These are phyloP conservation scores for Colletotrichum musae DNA, from an alignment of 2,329 filamentous ascomycete genomes.

Conservation along the genomic window DNA sequence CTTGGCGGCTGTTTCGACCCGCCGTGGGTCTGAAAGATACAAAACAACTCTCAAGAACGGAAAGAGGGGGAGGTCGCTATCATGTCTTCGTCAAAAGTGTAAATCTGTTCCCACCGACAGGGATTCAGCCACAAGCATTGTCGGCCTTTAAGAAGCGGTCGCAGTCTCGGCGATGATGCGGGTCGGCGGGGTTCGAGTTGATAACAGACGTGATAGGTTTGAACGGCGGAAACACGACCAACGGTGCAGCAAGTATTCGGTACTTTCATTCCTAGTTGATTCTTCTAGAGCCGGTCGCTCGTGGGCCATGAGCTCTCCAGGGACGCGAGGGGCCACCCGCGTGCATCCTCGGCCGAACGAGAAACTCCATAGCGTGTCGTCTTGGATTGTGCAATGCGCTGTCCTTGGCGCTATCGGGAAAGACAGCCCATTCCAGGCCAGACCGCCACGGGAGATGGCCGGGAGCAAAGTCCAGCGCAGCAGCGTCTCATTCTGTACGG, in stretches of 20 bases:
- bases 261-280: slow-evolving; percentile 2
- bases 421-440: neutral
- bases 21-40: slow-evolving; percentile 4
- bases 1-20: slow-evolving; percentile 19
- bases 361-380: slow-evolving; percentile 3
- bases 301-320: neutral
- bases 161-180: slow-evolving; percentile 27
- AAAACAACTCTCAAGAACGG: neutral
- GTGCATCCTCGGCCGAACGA: slow-evolving; percentile 17
- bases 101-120: neutral
- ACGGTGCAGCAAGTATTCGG: slow-evolving; percentile 6
- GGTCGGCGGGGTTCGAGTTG: slow-evolving; percentile 13
- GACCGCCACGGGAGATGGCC: slow-evolving; percentile 5
- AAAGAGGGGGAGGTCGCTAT: neutral
- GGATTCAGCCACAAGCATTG: neutral
- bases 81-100: neutral
- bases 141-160: slow-evolving; percentile 4
- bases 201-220: slow-evolving; percentile 32
- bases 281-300: neutral
- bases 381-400: neutral
- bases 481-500: slow-evolving; percentile 21
- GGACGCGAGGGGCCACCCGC: neutral
- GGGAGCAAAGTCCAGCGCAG: neutral
- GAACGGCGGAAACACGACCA: slow-evolving; percentile 26
- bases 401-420: neutral